Evolutionary conservation across 345 rosid species (phyloP), one percentile per base, ranked within the genome.

Genomic region (Corymbia maculata): DNA sequence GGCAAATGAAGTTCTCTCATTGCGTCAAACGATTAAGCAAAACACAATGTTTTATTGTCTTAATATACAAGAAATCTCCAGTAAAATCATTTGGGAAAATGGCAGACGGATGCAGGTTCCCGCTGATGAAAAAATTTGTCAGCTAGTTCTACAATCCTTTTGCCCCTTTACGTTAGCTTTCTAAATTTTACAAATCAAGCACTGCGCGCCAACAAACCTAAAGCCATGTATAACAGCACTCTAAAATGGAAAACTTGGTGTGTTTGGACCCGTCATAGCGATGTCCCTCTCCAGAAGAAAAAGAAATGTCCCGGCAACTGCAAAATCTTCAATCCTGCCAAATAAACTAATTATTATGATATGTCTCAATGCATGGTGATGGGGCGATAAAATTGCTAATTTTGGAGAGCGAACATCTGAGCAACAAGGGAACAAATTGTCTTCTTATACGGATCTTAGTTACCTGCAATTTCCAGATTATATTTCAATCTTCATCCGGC

Each of bases 401-500:
- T 36, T 70, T 75, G 84, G 84, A 44, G 49, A 9, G 47, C 42
- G 22, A 75, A 17, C 61, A 75, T 75, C 82, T 42, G 49, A 36
- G 82, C 49, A 42, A 75, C 61, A 28, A 28, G 59, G 59, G 36
- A 85, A 36, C 28, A 51, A 10, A 52, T 10, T 17, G 82, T 44
- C 51, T 55, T 57, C 75, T 64, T 28, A 11, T 36, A 59, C 11
- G 79, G 55, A 70, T 64, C 26, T 22, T 47, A 61, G 80, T 66
- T 91, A 92, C 94, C 93, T 90, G 86, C 28, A 6, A 10, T 75
- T 42, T 75, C 84, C 84, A 75, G 28, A 42, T 75, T 75, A 75
- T 75, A 19, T 12, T 75, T 75, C 28, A 75, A 75, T 86, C 86
- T 86, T 92, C 92, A n/a, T 64, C 87, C 22, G 90, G 91, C 92